Evolutionary conservation across 352 stramenopile genomes (phyloP).

Genomic region (Phytophthora hybrid): DNA sequence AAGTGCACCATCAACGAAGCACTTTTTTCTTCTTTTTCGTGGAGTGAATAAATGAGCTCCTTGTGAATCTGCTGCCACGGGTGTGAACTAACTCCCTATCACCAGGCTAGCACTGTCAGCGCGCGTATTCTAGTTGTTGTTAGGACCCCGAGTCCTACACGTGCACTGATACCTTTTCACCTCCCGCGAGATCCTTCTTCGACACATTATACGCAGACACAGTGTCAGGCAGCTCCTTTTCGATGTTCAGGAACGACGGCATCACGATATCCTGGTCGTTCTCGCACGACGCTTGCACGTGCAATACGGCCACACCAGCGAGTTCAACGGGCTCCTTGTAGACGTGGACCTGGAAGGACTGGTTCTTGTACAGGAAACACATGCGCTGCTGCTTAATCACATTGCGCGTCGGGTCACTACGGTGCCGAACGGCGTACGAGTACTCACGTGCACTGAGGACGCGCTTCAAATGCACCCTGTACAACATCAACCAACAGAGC

Average conservation of each 20-base stretch:
- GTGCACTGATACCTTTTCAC: slow-evolving; percentile 26
- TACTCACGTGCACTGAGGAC: slow-evolving; percentile 86
- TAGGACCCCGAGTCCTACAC: slow-evolving; percentile 27
- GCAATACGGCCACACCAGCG: slow-evolving; percentile 70
- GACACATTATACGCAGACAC: slow-evolving; percentile 88
- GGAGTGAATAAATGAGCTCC: slow-evolving; percentile 18
- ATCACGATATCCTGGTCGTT: slow-evolving; percentile 68
- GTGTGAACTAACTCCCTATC: slow-evolving; percentile 4
- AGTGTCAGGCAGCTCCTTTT: slow-evolving; percentile 63
- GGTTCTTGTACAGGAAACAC: slow-evolving; percentile 88
- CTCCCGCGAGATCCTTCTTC: slow-evolving; percentile 47
- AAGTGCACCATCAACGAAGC: background rate
- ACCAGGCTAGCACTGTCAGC: slow-evolving; percentile 5
- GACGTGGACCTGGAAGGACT: slow-evolving; percentile 89
- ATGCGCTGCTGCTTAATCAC: slow-evolving; percentile 91
- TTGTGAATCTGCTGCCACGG: slow-evolving; percentile 11
- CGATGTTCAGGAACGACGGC: slow-evolving; percentile 76
- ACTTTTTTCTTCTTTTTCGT: slow-evolving; percentile 9
- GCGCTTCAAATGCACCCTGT: slow-evolving; percentile 84
- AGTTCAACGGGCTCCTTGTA: slow-evolving; percentile 84
- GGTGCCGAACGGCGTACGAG: slow-evolving; percentile 85
- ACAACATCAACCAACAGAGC: background rate
- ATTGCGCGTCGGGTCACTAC: slow-evolving; percentile 65
- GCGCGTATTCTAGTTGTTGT: slow-evolving; percentile 36
- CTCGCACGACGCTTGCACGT: slow-evolving; percentile 79